Evolutionary conservation across 2,329 filamentous ascomycete genomes (phyloP).

Genomic region (Aspergillus sclerotialis): DNA sequence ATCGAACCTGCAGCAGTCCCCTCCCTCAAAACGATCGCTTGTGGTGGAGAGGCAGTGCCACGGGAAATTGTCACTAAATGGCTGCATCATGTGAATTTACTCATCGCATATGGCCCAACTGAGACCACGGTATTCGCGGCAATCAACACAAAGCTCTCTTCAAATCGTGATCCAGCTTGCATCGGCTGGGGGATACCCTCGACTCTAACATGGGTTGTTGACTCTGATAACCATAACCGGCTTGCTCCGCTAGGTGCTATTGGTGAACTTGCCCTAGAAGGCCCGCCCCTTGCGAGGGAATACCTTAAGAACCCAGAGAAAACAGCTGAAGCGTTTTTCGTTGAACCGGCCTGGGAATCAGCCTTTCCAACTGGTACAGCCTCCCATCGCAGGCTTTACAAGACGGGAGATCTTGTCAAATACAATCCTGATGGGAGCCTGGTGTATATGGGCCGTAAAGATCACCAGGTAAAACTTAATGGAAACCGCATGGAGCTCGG

Average conservation of each 20-base stretch:
- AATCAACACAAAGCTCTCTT: slow-evolving; percentile 2
- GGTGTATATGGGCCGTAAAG: slow-evolving; percentile 50
- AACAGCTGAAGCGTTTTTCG: slow-evolving; percentile 25
- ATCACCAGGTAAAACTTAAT: slow-evolving; percentile 59
- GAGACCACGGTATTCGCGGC: slow-evolving; percentile 13
- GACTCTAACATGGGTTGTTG: slow-evolving; percentile 28
- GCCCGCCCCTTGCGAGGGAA: slow-evolving; percentile 29
- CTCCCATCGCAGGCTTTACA: slow-evolving; percentile 16
- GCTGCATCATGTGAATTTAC: slow-evolving; percentile 41
- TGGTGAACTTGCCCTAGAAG: slow-evolving; percentile 32
- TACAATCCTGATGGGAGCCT: slow-evolving; percentile 28
- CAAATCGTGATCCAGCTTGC: slow-evolving; percentile 12
- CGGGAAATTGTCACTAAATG: slow-evolving; percentile 64
- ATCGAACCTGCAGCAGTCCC: slow-evolving; percentile 34
- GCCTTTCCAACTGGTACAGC: slow-evolving; percentile 9
- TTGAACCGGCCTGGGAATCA: slow-evolving; percentile 19
- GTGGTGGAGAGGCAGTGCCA: slow-evolving; percentile 57
- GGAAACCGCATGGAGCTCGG: slow-evolving; percentile 60
- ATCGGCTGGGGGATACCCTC: slow-evolving; percentile 21
- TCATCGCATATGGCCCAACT: slow-evolving; percentile 34
- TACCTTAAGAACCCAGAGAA: slow-evolving; percentile 34
- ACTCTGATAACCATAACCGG: slow-evolving; percentile 22
- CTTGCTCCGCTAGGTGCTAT: slow-evolving; percentile 32
- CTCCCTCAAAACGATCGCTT: slow-evolving; percentile 36
- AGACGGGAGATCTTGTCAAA: slow-evolving; percentile 25